Evolutionary conservation across 257 asterid species (phyloP), one percentile per base, ranked within the genome.

Genomic region (Fraxinus excelsior): DNA sequence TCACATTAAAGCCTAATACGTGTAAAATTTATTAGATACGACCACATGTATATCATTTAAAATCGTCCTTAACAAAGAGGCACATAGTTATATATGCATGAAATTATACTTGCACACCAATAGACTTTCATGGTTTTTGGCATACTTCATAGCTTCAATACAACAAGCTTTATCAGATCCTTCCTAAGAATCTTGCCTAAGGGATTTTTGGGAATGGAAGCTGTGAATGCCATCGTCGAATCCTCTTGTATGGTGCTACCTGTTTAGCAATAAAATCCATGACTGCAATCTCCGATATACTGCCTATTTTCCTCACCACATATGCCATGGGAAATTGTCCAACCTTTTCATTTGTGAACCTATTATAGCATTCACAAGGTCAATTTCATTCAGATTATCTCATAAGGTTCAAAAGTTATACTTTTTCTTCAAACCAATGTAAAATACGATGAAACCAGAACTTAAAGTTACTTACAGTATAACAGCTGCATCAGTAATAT

Each of bases 311-410:
- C 32, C 94, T 83, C 4, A 93, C 96, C 38, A 91, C 92, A 72
- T 90, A 95, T 32, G 98, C 99, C 98, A 95, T 93, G 5, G 97
- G 99, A 82, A 87, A 80, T 71, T 95, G 98, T 56, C 99, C 99
- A 0, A 83, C 98, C 46, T 83, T 96, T 78, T 86, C 84, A 76
- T 93, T 97, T 0, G 99, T 98, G 82, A 91, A 95, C 88, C 99
- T 93, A 74, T 72, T 58, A 21, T 21, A n/a, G 66, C 26, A 21
- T 58, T 58, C 66, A 58, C 26, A 56, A n/a, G 13, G 44, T 38
- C 44, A 38, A 38, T 38, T 38, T 38, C 10, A 38, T 38, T 38
- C 44, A 38, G 44, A 38, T 38, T 9, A 9, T 38, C 38, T 35
- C 9, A 35, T 0, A 35, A 35, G 38, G 9, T 9, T 35, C 38